phyloP scores from a whole-genome alignment of 768 basidiomycete species.

The Termitomyces sp. region DNA sequence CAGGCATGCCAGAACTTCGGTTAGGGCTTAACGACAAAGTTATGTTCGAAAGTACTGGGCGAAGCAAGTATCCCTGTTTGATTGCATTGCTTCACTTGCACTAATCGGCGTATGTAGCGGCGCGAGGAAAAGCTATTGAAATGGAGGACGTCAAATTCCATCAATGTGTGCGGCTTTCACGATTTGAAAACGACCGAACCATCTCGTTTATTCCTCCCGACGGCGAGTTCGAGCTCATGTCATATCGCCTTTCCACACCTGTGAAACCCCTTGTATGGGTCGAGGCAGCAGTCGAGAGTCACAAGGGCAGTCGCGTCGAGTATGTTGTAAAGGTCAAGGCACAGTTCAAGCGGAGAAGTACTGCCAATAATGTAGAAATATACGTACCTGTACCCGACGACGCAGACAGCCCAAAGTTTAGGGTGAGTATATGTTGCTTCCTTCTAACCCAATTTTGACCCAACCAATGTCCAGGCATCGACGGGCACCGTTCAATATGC shows the following conservation, averaged over 20 bases:
- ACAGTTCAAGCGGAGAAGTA: slow-evolving; percentile 94
- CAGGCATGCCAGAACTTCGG: slow-evolving; percentile 98
- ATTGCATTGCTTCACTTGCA: not conserved
- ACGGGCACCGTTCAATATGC: slow-evolving; percentile 96
- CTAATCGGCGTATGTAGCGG: slow-evolving; percentile 39
- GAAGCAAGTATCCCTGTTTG: slow-evolving; percentile 53
- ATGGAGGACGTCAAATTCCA: slow-evolving; percentile 99
- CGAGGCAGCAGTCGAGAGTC: slow-evolving; percentile 93
- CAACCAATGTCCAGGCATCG: slow-evolving; percentile 55
- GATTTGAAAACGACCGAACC: slow-evolving; percentile 98
- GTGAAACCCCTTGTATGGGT: slow-evolving; percentile 98
- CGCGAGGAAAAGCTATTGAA: slow-evolving; percentile 96
- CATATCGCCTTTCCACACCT: slow-evolving; percentile 91
- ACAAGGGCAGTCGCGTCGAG: slow-evolving; percentile 88
- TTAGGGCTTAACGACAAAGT: slow-evolving; percentile 98
- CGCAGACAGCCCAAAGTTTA: slow-evolving; percentile 95
- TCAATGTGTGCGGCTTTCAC: slow-evolving; percentile 94
- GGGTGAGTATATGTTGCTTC: slow-evolving; percentile 45
- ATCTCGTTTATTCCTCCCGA: slow-evolving; percentile 99
- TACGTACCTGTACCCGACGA: slow-evolving; percentile 99
- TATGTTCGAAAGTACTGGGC: slow-evolving; percentile 97
- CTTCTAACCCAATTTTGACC: not conserved
- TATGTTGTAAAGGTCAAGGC: slow-evolving; percentile 96
- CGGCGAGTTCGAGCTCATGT: slow-evolving; percentile 98
- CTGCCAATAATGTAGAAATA: slow-evolving; percentile 98